Conservation (phyloP, 2,329 filamentous ascomycete genomes). For the Botryotinia globosa region DNA sequence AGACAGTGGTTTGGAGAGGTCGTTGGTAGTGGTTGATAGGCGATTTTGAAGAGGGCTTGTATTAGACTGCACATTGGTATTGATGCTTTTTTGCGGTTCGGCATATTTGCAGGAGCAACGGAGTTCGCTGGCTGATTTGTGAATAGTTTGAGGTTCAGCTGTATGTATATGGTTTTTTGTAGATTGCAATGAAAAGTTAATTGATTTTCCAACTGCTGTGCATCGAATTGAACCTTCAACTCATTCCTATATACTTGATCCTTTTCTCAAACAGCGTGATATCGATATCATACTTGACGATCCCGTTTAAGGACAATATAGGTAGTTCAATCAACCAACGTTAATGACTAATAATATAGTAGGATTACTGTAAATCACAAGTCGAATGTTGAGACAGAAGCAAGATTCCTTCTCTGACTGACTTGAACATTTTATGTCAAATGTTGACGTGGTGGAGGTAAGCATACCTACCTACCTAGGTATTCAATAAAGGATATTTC, state of each 20-base stretch:
- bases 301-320: background rate
- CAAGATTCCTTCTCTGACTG: background rate
- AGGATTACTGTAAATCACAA: background rate
- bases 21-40: slow-evolving; percentile 25
- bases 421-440: background rate
- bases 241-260: background rate
- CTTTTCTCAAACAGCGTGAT: background rate
- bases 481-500: background rate
- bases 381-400: background rate
- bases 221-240: background rate
- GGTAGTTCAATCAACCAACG: background rate
- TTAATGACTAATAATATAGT: background rate
- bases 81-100: background rate
- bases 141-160: background rate
- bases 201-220: background rate
- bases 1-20: slow-evolving; percentile 92
- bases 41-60: background rate
- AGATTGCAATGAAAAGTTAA: background rate
- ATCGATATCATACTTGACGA: background rate
- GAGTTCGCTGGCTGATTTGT: background rate
- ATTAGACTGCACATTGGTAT: background rate
- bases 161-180: background rate
- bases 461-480: no score
- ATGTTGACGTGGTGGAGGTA: background rate
- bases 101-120: background rate